Base-by-base conservation (phyloP, 129 eudicot species). In the Silybum marianum region DNA sequence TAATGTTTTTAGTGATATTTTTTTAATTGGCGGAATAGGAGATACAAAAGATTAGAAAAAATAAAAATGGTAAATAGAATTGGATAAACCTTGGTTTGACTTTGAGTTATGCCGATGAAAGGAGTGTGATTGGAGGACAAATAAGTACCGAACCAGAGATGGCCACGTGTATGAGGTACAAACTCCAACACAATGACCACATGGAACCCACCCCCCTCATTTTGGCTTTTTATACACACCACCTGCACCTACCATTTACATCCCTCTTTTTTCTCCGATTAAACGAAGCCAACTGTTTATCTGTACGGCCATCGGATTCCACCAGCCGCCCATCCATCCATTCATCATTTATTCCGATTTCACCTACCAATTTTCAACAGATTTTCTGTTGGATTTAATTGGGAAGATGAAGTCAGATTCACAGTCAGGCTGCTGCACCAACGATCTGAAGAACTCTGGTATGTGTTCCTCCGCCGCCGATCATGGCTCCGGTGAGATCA, bases 401-500 rank as follows among this genome's bases (percentile, higher is more conserved):
- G 65, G 24, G 36, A 73, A 22, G 32, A 86, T 28, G 85, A 77
- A 69, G 78, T 25, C 83, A n/a, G 81, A 75, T 22, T 81, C 84
- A 62, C 32, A 65, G 42, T 54, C 80, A 24, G 81, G 74, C 34
- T 22, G 71, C 88, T 58, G 82, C 58, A 66, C 42, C 42, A 82
- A 82, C 86, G 82, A 72, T 78, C 48, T 28, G 2, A 28, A 42
- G 2, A 42, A 42, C 48, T 42, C 79, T 11, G 78, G 79, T 46
- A 77, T 78, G 4, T 25, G 44, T 39, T 39, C 60, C 62, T 60
- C 67, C 73, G 76, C 75, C 70, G 78, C 28, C 25, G 74, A 83
- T 28, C 76, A 78, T 30, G 81, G 71, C 71, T 69, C 80, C 78
- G 87, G 86, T 13, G 98, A 95, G 94, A 86, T 95, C 74, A 90